Evolutionary conservation across 805 yeast species (phyloP), one percentile per base, ranked within the genome.

Genomic region (Teunomyces funiuensis): DNA sequence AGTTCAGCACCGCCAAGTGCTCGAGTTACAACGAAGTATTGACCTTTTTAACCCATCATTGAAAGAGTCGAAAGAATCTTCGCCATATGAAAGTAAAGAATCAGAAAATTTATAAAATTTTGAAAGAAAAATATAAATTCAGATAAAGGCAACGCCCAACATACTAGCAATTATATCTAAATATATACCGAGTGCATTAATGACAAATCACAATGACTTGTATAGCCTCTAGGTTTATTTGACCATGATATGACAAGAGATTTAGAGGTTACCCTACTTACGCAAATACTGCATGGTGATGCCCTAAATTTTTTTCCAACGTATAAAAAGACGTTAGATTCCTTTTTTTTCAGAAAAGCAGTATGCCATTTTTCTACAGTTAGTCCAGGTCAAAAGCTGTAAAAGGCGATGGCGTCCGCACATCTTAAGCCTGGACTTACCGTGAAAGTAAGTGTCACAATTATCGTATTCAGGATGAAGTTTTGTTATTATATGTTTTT

Each of bases 401-500:
- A 6, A 14, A 31, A 11, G 34, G 34, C 34, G 22, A 19, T 7
- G 23, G 14, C 22, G 34, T 13, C 34, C 19, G 16, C n/a, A 18
- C 3, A 5, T 17, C 34, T 31, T 31, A 23, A 25, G 34, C 34
- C 16, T 31, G 15, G 22, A 31, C 25, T 31, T 23, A 31, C 34
- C 22, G 14, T 18, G 25, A 31, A 31, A 15, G 34, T 31, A 31
- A 17, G 34, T 31, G 18, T 31, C 7, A 17, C 19, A 4, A n/a
- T 14, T 23, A 28, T 33, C 22, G 39, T 36, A 23, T 36, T 39
- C 52, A 60, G 63, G 74, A 69, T 67, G 74, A 69, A 60, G 52
- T 45, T 54, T 57, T 64, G 52, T 49, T 42, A 49, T 39, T 43
- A 47, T 65, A 67, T 70, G 76, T 82, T 80, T 81, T 83, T 83